Conservation (phyloP, 2,329 filamentous ascomycete species). For the Diaporthe citrichinensis region DNA sequence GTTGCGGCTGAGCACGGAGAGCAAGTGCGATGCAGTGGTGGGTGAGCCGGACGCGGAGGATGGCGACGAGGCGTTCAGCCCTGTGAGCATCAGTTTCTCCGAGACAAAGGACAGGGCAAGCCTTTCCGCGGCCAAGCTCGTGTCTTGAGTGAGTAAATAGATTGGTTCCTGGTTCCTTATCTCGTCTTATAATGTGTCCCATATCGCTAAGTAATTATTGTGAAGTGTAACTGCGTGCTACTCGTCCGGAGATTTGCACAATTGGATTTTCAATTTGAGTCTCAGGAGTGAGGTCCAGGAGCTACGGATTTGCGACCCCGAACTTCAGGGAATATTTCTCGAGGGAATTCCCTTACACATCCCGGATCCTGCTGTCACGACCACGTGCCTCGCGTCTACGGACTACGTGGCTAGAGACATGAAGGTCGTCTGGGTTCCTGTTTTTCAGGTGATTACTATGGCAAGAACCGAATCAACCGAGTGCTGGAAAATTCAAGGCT, state of each 20-base stretch:
- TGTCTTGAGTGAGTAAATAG: not conserved
- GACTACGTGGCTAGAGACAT: not conserved
- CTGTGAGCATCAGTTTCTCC: not conserved
- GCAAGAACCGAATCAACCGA: not conserved
- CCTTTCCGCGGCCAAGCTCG: not conserved
- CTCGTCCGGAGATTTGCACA: not conserved
- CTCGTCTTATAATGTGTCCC: not conserved
- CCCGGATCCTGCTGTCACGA: not conserved
- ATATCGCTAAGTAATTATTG: not conserved
- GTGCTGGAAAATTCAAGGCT: not conserved
- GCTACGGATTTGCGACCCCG: not conserved
- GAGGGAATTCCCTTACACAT: not conserved
- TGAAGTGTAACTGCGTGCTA: not conserved
- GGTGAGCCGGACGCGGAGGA: not conserved
- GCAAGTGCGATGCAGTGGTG: not conserved
- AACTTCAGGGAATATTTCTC: not conserved
- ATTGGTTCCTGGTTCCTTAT: too few relatives aligned
- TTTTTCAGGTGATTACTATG: not conserved
- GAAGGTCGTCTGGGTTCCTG: not conserved
- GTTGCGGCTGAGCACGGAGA: slow-evolving; percentile 30
- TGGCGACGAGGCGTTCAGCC: slow-evolving; percentile 10
- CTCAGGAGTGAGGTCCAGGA: too few relatives aligned
- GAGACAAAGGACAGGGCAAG: not conserved
- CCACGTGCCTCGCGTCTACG: not conserved
- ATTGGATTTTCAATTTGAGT: not conserved